Conservation (phyloP, 2,329 filamentous ascomycete genomes). For the Lasiodiplodia sp. region DNA sequence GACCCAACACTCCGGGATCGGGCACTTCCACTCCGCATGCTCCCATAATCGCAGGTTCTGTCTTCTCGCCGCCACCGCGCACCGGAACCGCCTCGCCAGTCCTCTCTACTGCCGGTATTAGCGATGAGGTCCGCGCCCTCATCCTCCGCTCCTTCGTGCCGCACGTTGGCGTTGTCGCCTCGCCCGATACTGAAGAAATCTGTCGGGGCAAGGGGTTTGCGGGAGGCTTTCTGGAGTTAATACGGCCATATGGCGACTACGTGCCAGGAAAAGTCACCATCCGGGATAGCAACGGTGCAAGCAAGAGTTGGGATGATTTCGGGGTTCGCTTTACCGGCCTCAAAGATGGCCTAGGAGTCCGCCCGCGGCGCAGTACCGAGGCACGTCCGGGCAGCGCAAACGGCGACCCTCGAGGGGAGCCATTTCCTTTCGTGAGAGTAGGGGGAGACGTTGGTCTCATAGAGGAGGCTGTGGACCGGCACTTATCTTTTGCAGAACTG, state of each 20-base stretch:
- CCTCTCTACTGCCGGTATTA: slow-evolving; percentile 43
- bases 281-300: slow-evolving; percentile 86
- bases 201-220: slow-evolving; percentile 84
- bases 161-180: slow-evolving; percentile 86
- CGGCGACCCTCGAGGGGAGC: slow-evolving; percentile 19
- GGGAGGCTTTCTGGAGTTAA: slow-evolving; percentile 80
- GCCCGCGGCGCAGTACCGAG: slow-evolving; percentile 48
- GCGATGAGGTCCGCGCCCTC: slow-evolving; percentile 67
- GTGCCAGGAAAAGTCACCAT: slow-evolving; percentile 89
- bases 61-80: slow-evolving; percentile 53
- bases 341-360: slow-evolving; percentile 59
- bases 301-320: slow-evolving; percentile 86
- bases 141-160: slow-evolving; percentile 88
- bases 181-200: slow-evolving; percentile 82
- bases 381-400: slow-evolving; percentile 41
- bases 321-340: slow-evolving; percentile 84
- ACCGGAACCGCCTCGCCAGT: slow-evolving; percentile 49
- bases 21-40: slow-evolving; percentile 53
- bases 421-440: slow-evolving; percentile 47
- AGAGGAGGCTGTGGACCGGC: slow-evolving; percentile 80
- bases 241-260: slow-evolving; percentile 89
- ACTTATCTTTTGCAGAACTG: slow-evolving; percentile 77
- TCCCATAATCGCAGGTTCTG: slow-evolving; percentile 46
- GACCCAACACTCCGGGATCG: slow-evolving; percentile 50
- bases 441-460: slow-evolving; percentile 70